Percentiles rank a stretch among this genome's conserved stretches.
Evolutionary conservation across 2,329 filamentous ascomycete species (phyloP).

Genomic region (Fusarium clavum): DNA sequence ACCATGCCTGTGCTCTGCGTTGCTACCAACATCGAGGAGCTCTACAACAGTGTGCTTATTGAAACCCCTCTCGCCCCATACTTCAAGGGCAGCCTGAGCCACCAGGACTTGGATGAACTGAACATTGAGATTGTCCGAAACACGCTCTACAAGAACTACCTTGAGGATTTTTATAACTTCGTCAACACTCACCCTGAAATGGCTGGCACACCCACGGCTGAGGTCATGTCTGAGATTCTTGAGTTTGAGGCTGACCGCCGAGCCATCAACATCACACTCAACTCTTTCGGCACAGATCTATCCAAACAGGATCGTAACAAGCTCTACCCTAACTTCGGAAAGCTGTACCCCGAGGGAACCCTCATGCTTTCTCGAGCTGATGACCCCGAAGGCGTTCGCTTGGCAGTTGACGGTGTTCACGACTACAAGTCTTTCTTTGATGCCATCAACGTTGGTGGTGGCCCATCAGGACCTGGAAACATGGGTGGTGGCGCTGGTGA

Average conservation of each 20-base stretch:
- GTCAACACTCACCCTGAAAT: conserved; percentile 91
- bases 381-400: conserved; percentile 90
- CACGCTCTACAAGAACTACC: conserved; percentile 98
- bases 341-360: conserved; percentile 92
- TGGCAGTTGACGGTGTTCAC: conserved; percentile 90
- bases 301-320: conserved; percentile 95
- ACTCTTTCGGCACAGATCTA: conserved; percentile 97
- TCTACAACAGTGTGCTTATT: conserved; percentile 97
- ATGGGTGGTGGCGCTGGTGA: conserved; percentile 84
- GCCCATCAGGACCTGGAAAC: conserved; percentile 80
- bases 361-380: conserved; percentile 95
- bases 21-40: conserved; percentile 96
- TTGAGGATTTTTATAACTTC: conserved; percentile 97
- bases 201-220: conserved; percentile 86
- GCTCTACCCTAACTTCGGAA: conserved; percentile 92
- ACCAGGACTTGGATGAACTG: conserved; percentile 96
- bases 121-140: conserved; percentile 99
- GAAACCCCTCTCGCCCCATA: conserved; percentile 96
- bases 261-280: conserved; percentile 98
- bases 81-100: conserved; percentile 96
- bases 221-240: conserved; percentile 95
- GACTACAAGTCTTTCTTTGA: conserved; percentile 99
- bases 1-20: conserved; percentile 98
- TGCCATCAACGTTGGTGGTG: conserved; percentile 81
- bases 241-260: conserved; percentile 97